phyloP scores from a whole-genome alignment of 331 rosid species.

The Acacia concinna region DNA sequence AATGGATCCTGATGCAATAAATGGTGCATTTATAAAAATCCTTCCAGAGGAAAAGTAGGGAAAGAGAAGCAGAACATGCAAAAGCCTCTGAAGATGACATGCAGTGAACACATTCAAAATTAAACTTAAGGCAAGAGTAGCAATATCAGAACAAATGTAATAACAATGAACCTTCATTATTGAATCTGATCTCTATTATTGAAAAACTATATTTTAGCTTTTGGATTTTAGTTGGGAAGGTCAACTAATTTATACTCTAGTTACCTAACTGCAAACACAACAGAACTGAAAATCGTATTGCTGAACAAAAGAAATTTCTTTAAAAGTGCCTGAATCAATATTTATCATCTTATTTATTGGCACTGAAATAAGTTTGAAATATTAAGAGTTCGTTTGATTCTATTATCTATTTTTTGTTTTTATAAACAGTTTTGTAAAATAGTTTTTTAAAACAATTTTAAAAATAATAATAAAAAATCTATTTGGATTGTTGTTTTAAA shows the following conservation, averaged over 20 bases:
- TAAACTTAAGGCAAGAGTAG: slow-evolving; percentile 5
- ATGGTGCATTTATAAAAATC: background rate
- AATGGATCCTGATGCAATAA: background rate
- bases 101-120: background rate
- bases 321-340: slow-evolving; percentile 36
- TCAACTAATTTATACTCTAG: slow-evolving; percentile 53
- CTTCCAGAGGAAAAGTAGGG: background rate
- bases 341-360: slow-evolving; percentile 79
- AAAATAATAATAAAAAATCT: too few species aligned
- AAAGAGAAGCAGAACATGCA: background rate
- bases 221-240: slow-evolving; percentile 63
- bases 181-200: slow-evolving; percentile 14
- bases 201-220: slow-evolving; percentile 20
- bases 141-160: background rate
- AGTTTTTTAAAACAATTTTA: too few species aligned
- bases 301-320: too few species aligned
- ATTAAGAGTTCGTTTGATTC: too few species aligned
- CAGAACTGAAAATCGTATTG: too few species aligned
- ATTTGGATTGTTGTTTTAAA: too few species aligned
- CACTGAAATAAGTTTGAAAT: slow-evolving; percentile 51
- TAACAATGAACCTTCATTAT: background rate
- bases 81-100: background rate
- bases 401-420: too few species aligned
- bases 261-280: too few species aligned
- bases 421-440: too few species aligned